phyloP scores from a whole-genome alignment of 1,284 basidiomycete species.

The Austroboletus novae-zelandiae region DNA sequence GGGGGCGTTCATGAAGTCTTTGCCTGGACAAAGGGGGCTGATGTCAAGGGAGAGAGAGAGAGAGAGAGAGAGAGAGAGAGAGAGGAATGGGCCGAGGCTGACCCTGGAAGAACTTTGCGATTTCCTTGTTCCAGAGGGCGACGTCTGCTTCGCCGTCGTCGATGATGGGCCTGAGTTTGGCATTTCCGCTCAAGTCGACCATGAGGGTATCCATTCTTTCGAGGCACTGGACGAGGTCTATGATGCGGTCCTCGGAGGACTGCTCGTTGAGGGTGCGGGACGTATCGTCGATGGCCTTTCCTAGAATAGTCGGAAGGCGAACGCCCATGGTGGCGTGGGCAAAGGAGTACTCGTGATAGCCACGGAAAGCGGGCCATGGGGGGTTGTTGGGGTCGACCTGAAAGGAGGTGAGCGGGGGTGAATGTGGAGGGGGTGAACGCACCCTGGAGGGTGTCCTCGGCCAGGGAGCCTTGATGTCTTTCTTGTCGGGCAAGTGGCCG shows the following conservation, averaged over 20 bases:
- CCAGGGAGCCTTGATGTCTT: slow-evolving; percentile 64
- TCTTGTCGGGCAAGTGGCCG: slow-evolving; percentile 69
- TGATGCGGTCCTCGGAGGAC: slow-evolving; percentile 80
- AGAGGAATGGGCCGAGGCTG: slow-evolving; percentile 7
- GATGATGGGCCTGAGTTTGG: slow-evolving; percentile 80
- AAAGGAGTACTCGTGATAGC: slow-evolving; percentile 95
- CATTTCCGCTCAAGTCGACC: slow-evolving; percentile 77
- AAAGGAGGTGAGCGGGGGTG: background rate
- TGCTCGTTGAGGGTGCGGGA: slow-evolving; percentile 88
- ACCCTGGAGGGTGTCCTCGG: slow-evolving; percentile 72
- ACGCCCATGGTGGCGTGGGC: slow-evolving; percentile 94
- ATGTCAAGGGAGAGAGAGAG: too few relatives aligned
- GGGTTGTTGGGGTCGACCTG: slow-evolving; percentile 91
- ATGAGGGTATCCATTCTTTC: slow-evolving; percentile 84
- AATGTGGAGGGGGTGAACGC: slow-evolving; percentile 8
- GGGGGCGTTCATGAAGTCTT: slow-evolving; percentile 95
- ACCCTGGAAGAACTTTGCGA: slow-evolving; percentile 92
- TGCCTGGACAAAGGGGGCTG: slow-evolving; percentile 45
- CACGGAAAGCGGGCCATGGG: slow-evolving; percentile 93
- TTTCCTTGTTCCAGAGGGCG: slow-evolving; percentile 96
- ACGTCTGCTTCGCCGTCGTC: slow-evolving; percentile 95
- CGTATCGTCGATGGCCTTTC: slow-evolving; percentile 94
- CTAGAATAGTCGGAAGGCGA: slow-evolving; percentile 91
- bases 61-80: too few relatives aligned
- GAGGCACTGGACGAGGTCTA: slow-evolving; percentile 87